phyloP scores from a whole-genome alignment of 2,329 filamentous ascomycete species.

The Aureobasidium sp. region DNA sequence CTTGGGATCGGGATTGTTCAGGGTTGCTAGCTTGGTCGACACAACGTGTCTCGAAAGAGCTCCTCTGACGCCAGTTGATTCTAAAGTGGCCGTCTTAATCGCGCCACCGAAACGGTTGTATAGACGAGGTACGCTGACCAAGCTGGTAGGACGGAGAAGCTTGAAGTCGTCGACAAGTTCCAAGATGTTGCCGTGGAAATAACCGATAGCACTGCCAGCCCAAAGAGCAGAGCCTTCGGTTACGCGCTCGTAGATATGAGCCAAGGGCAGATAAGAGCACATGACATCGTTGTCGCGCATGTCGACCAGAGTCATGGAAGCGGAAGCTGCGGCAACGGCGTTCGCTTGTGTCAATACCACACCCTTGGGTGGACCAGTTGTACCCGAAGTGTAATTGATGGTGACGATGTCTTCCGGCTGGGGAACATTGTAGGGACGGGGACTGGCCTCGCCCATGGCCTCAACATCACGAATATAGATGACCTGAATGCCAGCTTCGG shows the following conservation, averaged over 20 bases:
- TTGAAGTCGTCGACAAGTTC: constrained; percentile 89
- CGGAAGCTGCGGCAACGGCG: constrained; percentile 65
- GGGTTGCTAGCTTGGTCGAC: constrained; percentile 67
- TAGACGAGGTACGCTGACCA: constrained; percentile 83
- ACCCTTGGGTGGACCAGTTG: constrained; percentile 75
- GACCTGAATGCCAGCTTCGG: constrained; percentile 67
- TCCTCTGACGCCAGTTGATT: constrained; percentile 73
- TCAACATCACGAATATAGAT: constrained; percentile 77
- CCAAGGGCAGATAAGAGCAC: constrained; percentile 84
- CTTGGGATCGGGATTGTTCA: constrained; percentile 60
- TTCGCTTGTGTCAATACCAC: constrained; percentile 76
- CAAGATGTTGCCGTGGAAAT: constrained; percentile 86
- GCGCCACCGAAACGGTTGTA: constrained; percentile 85
- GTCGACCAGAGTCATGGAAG: constrained; percentile 49
- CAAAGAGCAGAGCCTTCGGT: constrained; percentile 69
- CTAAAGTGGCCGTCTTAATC: constrained; percentile 70
- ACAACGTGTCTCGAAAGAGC: constrained; percentile 74
- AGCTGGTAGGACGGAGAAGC: constrained; percentile 69
- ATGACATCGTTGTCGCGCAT: constrained; percentile 55
- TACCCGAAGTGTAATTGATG: constrained; percentile 86
- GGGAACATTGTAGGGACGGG: constrained; percentile 64
- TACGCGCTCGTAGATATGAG: constrained; percentile 88
- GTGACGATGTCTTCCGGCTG: constrained; percentile 71
- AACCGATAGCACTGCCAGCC: constrained; percentile 70
- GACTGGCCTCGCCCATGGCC: constrained; percentile 63